Base-by-base conservation (phyloP, 2,329 filamentous ascomycete genomes). In the Mariannaea elegans region DNA sequence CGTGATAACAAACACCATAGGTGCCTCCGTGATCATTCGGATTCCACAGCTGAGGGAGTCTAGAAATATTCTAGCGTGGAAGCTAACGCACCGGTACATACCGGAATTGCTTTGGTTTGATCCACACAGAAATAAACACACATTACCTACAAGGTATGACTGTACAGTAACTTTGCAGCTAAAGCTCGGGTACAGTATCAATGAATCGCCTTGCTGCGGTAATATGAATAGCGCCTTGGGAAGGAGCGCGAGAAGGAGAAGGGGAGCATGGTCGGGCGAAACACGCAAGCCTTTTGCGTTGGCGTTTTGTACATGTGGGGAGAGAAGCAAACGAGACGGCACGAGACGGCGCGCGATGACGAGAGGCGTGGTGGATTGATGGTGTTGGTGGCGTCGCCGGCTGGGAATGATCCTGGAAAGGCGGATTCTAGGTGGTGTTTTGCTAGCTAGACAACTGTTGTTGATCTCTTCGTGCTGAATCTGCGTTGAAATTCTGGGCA, bases 1-100 rank as follows among this genome's bases (percentile, higher is more conserved):
- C 21, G 38, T 45, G 50, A 52, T 63, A 63, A 50, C 42, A 44
- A 19, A 19, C 4, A 23, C 6, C 10, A 14, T 16, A 2, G 2
- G 21, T 24, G 41, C 41, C 41, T 44, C 41, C 38, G 38, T 44
- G 41, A 24, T 44, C 18, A 39, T 39, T 19, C 53, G 53, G 24
- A 50, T 53, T 41, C 50, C 46, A 52, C 53, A 39, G 44, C 45
- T 54, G 59, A 50, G 46, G 7, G 41, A 65, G 56, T 66, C 68
- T 71, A 65, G 68, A 70, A 70, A 60, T 47, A 59, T 70, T 70
- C 68, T 71, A 71, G 68, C 58, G 53, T 14, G 18, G 27, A 29
- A 10, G 39, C 48, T 29, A 52, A 31, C 47, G 19, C 21, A 23
- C 24, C 8, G 29, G 21, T 46, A 27, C 47, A 13, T n/a, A n/a